Percentiles rank a stretch among this genome's conserved stretches.
Evolutionary conservation across 169 alveolate species (phyloP).

Genomic region (Plasmodium ovale): DNA sequence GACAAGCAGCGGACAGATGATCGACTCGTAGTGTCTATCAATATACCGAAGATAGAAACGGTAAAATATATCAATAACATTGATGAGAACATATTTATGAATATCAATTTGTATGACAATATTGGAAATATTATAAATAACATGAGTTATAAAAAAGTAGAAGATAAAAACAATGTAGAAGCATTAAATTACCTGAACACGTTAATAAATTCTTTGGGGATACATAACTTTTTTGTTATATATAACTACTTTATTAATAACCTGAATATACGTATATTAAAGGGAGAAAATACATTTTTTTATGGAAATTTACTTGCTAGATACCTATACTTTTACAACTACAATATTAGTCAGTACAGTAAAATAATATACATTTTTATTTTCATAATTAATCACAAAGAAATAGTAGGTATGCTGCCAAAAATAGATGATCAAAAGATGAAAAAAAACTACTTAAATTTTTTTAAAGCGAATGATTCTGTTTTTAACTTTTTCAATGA

Average conservation of each 20-base stretch:
- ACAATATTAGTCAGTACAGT: conserved; percentile 76
- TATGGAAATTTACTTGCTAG: conserved; percentile 66
- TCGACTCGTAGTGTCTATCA: conserved; percentile 35
- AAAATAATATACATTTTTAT: conserved; percentile 75
- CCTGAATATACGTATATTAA: conserved; percentile 47
- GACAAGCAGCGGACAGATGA: neutral
- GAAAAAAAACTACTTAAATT: conserved; percentile 73
- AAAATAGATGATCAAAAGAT: conserved; percentile 75
- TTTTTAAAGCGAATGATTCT: conserved; percentile 75
- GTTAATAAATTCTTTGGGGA: conserved; percentile 46
- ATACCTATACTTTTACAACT: conserved; percentile 63
- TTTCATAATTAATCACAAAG: conserved; percentile 71
- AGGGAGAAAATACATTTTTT: conserved; percentile 72
- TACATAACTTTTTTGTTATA: conserved; percentile 71
- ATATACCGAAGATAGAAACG: conserved; percentile 54
- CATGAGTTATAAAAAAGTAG: conserved; percentile 75
- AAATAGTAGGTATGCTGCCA: conserved; percentile 47
- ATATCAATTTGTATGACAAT: conserved; percentile 66
- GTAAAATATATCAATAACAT: conserved; percentile 74
- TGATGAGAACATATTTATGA: conserved; percentile 77
- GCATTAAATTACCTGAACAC: conserved; percentile 60
- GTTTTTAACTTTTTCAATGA: conserved; percentile 72
- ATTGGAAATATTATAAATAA: conserved; percentile 67
- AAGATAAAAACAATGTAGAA: conserved; percentile 62
- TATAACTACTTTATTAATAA: conserved; percentile 73